Percentiles rank a stretch among this genome's conserved stretches.
Conservation (phyloP, 768 basidiomycete species). For the Suillus tomentosus region DNA sequence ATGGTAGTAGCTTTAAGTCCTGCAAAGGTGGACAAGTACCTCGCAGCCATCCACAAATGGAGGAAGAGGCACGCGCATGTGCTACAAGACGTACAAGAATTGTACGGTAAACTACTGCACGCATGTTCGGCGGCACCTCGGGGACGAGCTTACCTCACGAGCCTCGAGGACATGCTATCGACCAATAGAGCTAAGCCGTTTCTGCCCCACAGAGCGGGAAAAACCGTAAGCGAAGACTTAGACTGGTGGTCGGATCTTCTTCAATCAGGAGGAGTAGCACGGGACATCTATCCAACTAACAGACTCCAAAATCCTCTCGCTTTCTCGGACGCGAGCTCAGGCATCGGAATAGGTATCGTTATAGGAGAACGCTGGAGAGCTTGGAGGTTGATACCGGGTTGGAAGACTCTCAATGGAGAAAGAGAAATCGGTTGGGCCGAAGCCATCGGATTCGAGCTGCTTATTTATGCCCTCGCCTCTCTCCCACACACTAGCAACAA, state of each 20-base stretch:
- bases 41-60: slow-evolving; percentile 31
- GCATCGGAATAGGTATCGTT: slow-evolving; percentile 20
- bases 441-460: slow-evolving; percentile 18
- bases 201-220: no score
- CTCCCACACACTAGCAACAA: neutral
- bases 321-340: slow-evolving; percentile 23
- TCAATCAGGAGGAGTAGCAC: no score
- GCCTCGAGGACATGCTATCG: no score
- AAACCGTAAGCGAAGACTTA: no score
- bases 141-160: no score
- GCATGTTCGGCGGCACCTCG: no score
- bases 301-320: neutral
- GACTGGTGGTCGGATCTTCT: no score
- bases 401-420: slow-evolving; percentile 8
- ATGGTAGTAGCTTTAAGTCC: slow-evolving; percentile 22
- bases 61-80: neutral
- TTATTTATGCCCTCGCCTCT: neutral
- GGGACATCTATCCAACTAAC: neutral
- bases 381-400: slow-evolving; percentile 20
- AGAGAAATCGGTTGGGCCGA: slow-evolving; percentile 22
- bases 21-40: slow-evolving; percentile 32
- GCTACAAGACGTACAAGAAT: no score
- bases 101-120: no score
- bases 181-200: no score
- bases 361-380: slow-evolving; percentile 27